These are phyloP conservation scores for Phytophthora syringae DNA, from an alignment of 352 stramenopile genomes.

Conservation along the genomic window DNA sequence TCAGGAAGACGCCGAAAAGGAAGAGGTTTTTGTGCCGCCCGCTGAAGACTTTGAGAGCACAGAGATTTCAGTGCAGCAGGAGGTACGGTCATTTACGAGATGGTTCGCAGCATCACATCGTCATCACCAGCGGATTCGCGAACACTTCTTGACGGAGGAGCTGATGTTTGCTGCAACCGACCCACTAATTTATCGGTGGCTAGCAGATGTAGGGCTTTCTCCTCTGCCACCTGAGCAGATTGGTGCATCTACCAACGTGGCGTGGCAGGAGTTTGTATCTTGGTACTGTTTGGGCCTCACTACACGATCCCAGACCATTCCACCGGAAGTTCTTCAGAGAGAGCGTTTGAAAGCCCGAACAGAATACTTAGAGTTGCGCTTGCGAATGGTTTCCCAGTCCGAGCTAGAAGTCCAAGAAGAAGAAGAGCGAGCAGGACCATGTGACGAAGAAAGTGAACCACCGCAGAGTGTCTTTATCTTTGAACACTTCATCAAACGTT, in stretches of 20 bases:
- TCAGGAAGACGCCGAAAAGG: conserved; percentile 39
- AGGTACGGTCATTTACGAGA: conserved; percentile 55
- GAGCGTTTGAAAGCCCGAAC: conserved; percentile 44
- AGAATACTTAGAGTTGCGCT: conserved; percentile 43
- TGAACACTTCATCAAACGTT: conserved; percentile 45
- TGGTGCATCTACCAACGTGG: conserved; percentile 20
- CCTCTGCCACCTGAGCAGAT: conserved; percentile 36
- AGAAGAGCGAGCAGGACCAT: conserved; percentile 30
- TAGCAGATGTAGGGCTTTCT: conserved; percentile 38
- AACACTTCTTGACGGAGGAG: conserved; percentile 65
- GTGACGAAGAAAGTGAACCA: conserved; percentile 16
- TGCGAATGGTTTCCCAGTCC: conserved; percentile 33
- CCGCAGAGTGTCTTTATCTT: conserved; percentile 55
- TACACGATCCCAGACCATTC: conserved; percentile 27
- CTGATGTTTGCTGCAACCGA: conserved; percentile 61
- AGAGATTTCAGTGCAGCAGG: conserved; percentile 53
- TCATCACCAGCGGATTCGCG: conserved; percentile 53
- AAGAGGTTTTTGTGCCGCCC: conserved; percentile 48
- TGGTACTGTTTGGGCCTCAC: conserved; percentile 63
- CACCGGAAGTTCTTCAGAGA: conserved; percentile 28
- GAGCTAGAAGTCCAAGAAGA: conserved; percentile 43
- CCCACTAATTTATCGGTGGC: conserved; percentile 41
- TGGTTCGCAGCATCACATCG: conserved; percentile 60
- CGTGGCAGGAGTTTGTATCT: conserved; percentile 54
- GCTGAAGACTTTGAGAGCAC: conserved; percentile 52